Conservation (phyloP, 139 green algal species). For the Asterochloris erici region DNA sequence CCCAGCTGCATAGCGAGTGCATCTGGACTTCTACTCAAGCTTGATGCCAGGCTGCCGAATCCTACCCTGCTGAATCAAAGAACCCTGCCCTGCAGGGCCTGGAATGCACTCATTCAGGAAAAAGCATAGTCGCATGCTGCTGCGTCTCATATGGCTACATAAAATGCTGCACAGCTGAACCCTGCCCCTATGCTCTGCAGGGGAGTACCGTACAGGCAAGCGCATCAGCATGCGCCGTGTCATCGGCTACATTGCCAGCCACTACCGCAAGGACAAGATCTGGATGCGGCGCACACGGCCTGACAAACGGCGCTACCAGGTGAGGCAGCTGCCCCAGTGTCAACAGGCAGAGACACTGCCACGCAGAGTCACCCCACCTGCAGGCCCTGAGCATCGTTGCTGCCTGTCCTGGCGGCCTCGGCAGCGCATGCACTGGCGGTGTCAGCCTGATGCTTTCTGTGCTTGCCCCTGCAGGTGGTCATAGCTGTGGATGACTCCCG, state of each 20-base stretch:
- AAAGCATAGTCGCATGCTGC: no score
- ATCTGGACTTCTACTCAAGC: no score
- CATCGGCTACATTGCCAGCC: slow-evolving; percentile 95
- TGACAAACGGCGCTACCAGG: slow-evolving; percentile 94
- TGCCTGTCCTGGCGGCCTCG: neutral
- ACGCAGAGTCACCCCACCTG: neutral
- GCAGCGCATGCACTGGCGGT: neutral
- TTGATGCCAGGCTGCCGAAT: no score
- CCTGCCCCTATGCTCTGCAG: slow-evolving; percentile 14
- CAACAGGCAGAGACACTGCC: no score
- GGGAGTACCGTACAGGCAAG: slow-evolving; percentile 96
- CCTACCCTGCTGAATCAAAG: no score
- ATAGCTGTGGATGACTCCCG: slow-evolving; percentile 86
- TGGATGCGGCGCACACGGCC: slow-evolving; percentile 93
- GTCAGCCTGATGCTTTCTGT: neutral
- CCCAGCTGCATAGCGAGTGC: no score
- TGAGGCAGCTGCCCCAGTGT: neutral
- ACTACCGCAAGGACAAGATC: slow-evolving; percentile 99
- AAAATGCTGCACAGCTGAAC: no score
- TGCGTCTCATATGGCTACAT: no score
- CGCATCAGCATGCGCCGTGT: slow-evolving; percentile 98
- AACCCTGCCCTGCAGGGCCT: no score
- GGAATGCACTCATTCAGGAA: no score
- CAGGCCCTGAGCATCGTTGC: neutral
- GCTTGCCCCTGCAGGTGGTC: slow-evolving; percentile 55